phyloP scores from a whole-genome alignment of 345 rosid species.

The Camelina neglecta region DNA sequence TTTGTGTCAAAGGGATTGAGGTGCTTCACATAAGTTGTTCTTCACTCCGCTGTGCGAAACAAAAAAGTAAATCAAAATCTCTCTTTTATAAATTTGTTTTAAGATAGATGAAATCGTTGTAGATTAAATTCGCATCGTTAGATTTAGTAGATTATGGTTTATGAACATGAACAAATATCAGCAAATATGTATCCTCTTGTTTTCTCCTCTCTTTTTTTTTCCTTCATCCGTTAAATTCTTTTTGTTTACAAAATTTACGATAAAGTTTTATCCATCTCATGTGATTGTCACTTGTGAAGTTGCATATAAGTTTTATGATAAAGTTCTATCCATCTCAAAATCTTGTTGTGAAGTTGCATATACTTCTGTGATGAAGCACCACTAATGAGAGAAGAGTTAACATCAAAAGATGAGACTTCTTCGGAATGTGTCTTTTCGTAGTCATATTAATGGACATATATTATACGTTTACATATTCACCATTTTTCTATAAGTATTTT shows the following conservation, averaged over 20 bases:
- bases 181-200: neutral
- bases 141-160: neutral
- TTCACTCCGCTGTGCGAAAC: neutral
- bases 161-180: neutral
- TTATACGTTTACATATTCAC: neutral
- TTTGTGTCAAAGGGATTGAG: too few species aligned
- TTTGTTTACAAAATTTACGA: neutral
- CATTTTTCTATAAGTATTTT: neutral
- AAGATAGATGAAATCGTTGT: neutral
- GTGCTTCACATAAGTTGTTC: neutral
- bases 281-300: neutral
- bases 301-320: neutral
- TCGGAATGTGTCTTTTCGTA: neutral
- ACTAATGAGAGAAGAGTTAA: neutral
- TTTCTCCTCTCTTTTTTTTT: neutral
- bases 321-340: neutral
- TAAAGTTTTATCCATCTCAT: neutral
- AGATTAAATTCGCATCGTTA: neutral
- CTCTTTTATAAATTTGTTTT: neutral
- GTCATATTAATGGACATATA: neutral
- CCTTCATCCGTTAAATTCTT: neutral
- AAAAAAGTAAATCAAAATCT: neutral
- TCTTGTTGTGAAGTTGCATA: neutral
- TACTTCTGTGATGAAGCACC: neutral
- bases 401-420: neutral